phyloP scores from a whole-genome alignment of 2,329 filamentous ascomycete species.

The Exophiala sp. region DNA sequence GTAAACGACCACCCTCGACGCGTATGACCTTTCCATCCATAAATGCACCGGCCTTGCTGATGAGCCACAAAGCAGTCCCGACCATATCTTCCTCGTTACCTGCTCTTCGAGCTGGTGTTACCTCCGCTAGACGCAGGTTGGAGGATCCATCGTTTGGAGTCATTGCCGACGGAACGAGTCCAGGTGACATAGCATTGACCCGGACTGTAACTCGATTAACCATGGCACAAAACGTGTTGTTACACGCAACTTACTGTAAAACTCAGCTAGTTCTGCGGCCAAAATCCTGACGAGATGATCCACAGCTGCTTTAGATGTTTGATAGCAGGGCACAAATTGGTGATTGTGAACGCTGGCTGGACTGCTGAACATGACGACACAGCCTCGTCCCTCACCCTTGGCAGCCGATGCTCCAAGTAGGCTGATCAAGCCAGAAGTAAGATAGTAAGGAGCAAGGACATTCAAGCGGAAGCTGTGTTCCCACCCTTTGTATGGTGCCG shows the following conservation, averaged over 20 bases:
- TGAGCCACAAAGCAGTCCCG: constrained; percentile 41
- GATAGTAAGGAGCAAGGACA: constrained; percentile 23
- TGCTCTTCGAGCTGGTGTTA: constrained; percentile 34
- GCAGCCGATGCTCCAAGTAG: constrained; percentile 22
- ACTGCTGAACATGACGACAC: constrained; percentile 27
- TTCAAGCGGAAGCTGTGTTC: constrained; percentile 18
- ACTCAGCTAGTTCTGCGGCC: constrained; percentile 2
- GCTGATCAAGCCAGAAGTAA: constrained; percentile 23
- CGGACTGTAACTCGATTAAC: background rate
- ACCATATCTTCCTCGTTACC: constrained; percentile 41
- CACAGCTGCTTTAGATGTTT: constrained; percentile 17
- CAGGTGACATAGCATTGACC: constrained; percentile 1
- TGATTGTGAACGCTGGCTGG: constrained; percentile 25
- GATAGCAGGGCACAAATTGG: constrained; percentile 23
- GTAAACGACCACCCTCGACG: constrained; percentile 38
- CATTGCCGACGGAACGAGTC: background rate
- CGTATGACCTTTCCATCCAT: constrained; percentile 35
- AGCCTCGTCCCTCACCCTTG: constrained; percentile 23
- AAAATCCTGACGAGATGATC: constrained; percentile 4
- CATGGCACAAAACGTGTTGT: background rate
- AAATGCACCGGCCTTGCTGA: constrained; percentile 38
- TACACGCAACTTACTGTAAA: background rate
- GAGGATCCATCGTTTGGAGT: background rate
- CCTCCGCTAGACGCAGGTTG: background rate
- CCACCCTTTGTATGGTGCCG: constrained; percentile 18